Evolutionary conservation across 1,139 yeast genomes (phyloP), one percentile per base, ranked within the genome.

Genomic region (Pneumocystis sp.): DNA sequence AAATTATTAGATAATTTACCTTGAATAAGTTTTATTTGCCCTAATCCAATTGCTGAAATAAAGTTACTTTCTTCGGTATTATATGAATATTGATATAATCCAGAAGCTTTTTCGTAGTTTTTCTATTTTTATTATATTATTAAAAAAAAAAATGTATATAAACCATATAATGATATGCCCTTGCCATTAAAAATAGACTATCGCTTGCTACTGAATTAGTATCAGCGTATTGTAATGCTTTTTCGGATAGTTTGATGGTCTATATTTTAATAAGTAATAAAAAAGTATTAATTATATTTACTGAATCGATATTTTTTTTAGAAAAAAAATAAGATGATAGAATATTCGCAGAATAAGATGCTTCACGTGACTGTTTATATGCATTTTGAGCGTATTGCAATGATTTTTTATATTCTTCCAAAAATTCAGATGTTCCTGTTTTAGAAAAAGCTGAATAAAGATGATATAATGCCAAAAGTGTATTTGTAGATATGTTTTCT

Each of bases 151-250:
- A 21, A 59, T 21, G 5, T 59, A 59, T 59, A 40, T 15, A 31
- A 39, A 59, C 61, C 45, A 42, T 59, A 31, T 80, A 80, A 71
- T 86, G 90, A 65, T 83, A 79, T 21, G 88, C 85, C 73, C 97
- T 82, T 17, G 89, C 97, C 70, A 85, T 79, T 96, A 97, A 90
- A 70, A 87, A 87, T 40, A 86, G 79, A 29, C 93, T 87, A 70
- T 88, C 95, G n/a, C 95, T 85, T 62, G 82, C 77, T 1, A 87
- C 77, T 7, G 74, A 69, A 1, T 80, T 75, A 37, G 77, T 72
- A 29, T 77, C 76, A 0, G 80, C 76, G 34, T 75, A 72, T 5
- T 75, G 70, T 12, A 83, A 74, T 21, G 86, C 84, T 59, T 80
- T 78, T 39, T 81, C 78, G 63, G 86, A 79, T 34, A 90, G 79